A percentile compares a stretch with the other conserved stretches of the same genome.
Evolutionary conservation across 2,329 filamentous ascomycete genomes (phyloP).

Genomic region (Byssoonygena ceratinophila): DNA sequence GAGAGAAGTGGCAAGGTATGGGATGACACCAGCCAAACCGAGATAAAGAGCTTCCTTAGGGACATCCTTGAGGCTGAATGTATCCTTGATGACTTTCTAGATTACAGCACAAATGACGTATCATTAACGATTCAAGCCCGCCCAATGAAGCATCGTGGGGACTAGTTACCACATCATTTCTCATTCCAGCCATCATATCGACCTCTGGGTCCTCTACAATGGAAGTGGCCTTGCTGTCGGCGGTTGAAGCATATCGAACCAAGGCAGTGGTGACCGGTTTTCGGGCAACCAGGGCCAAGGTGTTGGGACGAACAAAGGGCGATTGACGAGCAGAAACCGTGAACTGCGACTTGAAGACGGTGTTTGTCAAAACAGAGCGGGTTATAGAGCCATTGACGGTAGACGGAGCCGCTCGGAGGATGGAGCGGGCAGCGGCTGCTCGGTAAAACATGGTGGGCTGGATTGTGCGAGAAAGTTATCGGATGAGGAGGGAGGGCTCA

Average conservation of each 20-base stretch:
- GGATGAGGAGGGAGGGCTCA: not conserved
- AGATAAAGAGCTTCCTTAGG: conserved; percentile 58
- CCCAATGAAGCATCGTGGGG: not conserved
- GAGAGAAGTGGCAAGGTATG: conserved; percentile 74
- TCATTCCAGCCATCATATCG: conserved; percentile 45
- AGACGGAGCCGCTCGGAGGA: conserved; percentile 33
- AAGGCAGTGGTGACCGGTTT: conserved; percentile 40
- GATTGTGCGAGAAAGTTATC: conserved; percentile 9
- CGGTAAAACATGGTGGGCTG: conserved; percentile 38
- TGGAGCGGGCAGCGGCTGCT: conserved; percentile 36
- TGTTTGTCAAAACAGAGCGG: conserved; percentile 33
- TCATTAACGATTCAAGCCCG: not conserved
- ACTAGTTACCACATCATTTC: conserved; percentile 48
- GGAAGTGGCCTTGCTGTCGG: conserved; percentile 49
- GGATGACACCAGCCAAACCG: conserved; percentile 67
- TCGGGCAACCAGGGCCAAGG: conserved; percentile 35
- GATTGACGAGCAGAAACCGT: conserved; percentile 33
- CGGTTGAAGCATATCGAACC: conserved; percentile 40
- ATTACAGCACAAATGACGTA: not conserved
- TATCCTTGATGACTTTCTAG: conserved; percentile 57
- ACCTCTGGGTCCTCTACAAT: conserved; percentile 42
- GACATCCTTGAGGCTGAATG: conserved; percentile 54
- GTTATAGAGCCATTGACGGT: conserved; percentile 36
- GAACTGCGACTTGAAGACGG: conserved; percentile 37
- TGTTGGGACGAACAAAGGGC: conserved; percentile 27